Conservation (phyloP, 1,139 yeast species). For the Nadsonia starkeyi-henricii region DNA sequence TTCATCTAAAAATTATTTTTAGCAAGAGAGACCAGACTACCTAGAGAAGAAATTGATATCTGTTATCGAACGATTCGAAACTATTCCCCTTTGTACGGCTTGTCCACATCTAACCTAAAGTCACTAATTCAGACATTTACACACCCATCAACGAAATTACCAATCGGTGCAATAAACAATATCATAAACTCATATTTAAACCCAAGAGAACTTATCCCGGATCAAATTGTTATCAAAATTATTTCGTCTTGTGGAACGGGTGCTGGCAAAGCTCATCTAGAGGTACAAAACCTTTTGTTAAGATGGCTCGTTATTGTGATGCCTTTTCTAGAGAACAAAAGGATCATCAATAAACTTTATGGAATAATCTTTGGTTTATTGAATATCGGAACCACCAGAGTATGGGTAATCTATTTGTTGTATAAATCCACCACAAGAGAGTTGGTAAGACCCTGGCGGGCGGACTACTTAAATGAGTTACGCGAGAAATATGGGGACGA, state of each 20-base stretch:
- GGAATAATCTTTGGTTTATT: slow-evolving; percentile 31
- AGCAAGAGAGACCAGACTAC: not conserved
- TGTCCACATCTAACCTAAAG: slow-evolving; percentile 9
- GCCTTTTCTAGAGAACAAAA: slow-evolving; percentile 19
- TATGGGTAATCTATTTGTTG: slow-evolving; percentile 31
- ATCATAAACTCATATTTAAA: slow-evolving; percentile 16
- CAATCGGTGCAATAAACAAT: slow-evolving; percentile 5
- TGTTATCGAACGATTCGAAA: slow-evolving; percentile 1
- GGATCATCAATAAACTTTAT: slow-evolving; percentile 18
- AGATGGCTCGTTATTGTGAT: slow-evolving; percentile 29
- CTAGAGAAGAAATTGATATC: not conserved
- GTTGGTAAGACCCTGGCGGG: slow-evolving; percentile 27
- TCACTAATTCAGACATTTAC: slow-evolving; percentile 10
- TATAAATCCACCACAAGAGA: slow-evolving; percentile 24
- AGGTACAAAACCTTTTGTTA: slow-evolving; percentile 14
- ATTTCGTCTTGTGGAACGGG: slow-evolving; percentile 20
- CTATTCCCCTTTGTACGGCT: slow-evolving; percentile 6
- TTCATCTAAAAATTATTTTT: too few species aligned
- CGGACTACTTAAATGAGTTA: slow-evolving; percentile 24
- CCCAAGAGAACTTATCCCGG: slow-evolving; percentile 22
- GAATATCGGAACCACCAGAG: slow-evolving; percentile 32
- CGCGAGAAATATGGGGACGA: slow-evolving; percentile 23
- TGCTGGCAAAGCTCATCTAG: slow-evolving; percentile 12
- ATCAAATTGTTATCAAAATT: slow-evolving; percentile 18
- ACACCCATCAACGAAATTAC: slow-evolving; percentile 13